A percentile compares a stretch with the other conserved stretches of the same genome.
Evolutionary conservation across 257 asterid genomes (phyloP).

Genomic region (Agastache rugosa): DNA sequence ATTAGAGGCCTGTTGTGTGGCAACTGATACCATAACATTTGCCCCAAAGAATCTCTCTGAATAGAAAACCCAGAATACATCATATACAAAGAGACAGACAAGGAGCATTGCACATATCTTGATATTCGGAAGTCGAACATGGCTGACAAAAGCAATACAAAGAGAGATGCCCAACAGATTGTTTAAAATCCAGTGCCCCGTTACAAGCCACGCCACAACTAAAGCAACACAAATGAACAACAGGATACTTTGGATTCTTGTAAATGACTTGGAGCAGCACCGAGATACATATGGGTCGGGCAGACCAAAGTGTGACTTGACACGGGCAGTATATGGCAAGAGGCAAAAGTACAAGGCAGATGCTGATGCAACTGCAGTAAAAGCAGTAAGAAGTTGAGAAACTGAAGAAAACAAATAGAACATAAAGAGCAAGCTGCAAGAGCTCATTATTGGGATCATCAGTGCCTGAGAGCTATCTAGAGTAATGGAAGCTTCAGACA

Average conservation of each 20-base stretch:
- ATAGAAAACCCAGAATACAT: slow-evolving; percentile 93
- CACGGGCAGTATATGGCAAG: slow-evolving; percentile 63
- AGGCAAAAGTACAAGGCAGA: slow-evolving; percentile 87
- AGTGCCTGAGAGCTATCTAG: slow-evolving; percentile 92
- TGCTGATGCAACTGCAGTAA: slow-evolving; percentile 88
- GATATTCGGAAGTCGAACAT: slow-evolving; percentile 94
- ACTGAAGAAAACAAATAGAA: slow-evolving; percentile 93
- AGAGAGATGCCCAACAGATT: slow-evolving; percentile 90
- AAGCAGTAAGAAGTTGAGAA: slow-evolving; percentile 88
- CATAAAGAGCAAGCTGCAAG: slow-evolving; percentile 95
- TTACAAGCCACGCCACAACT: slow-evolving; percentile 79
- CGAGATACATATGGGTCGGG: slow-evolving; percentile 81
- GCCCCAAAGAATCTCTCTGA: slow-evolving; percentile 96
- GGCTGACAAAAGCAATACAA: slow-evolving; percentile 97
- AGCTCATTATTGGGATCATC: slow-evolving; percentile 96
- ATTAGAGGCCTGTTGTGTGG: slow-evolving; percentile 91
- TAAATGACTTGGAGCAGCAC: slow-evolving; percentile 82
- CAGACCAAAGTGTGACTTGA: slow-evolving; percentile 70
- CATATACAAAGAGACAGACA: slow-evolving; percentile 81
- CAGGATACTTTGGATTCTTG: slow-evolving; percentile 70
- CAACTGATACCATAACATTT: slow-evolving; percentile 97
- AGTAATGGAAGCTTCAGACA: slow-evolving; percentile 87
- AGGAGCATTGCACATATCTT: slow-evolving; percentile 94
- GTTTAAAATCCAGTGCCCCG: slow-evolving; percentile 95
- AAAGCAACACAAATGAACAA: slow-evolving; percentile 53